These are phyloP conservation scores for Fragaria nilgerrensis DNA, from an alignment of 306 rosid genomes.

Conservation along the genomic window DNA sequence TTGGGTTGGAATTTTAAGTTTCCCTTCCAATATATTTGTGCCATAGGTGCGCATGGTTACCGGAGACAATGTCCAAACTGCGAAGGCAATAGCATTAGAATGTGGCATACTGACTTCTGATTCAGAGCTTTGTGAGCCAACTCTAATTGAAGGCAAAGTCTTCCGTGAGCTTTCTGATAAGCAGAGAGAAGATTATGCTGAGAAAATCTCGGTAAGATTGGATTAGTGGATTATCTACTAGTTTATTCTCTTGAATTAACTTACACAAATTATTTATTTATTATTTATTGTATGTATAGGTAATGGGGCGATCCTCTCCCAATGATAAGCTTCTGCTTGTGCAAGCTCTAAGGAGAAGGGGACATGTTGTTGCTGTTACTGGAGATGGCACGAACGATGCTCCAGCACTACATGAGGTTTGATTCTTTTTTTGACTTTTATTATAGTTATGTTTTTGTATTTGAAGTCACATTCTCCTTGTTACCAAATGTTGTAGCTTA, in stretches of 20 bases:
- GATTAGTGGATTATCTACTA: not conserved
- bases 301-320: constrained; percentile 95
- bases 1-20: not conserved
- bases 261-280: not conserved
- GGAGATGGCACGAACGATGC: constrained; percentile 98
- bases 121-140: constrained; percentile 53
- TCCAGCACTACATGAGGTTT: constrained; percentile 88
- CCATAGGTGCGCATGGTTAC: constrained; percentile 87
- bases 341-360: constrained; percentile 75
- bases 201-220: constrained; percentile 56
- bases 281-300: constrained; percentile 39
- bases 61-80: constrained; percentile 90
- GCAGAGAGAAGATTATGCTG: constrained; percentile 55
- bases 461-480: not conserved
- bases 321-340: constrained; percentile 88
- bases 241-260: not conserved
- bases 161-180: constrained; percentile 62
- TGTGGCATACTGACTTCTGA: constrained; percentile 76
- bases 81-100: constrained; percentile 86
- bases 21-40: not conserved
- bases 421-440: not conserved
- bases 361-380: constrained; percentile 86
- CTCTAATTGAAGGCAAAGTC: constrained; percentile 71
- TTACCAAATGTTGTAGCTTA: not conserved
- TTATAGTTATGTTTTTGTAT: too few species aligned